phyloP scores from a whole-genome alignment of 331 rosid genomes.

The Rhamnella rubrinervis region DNA sequence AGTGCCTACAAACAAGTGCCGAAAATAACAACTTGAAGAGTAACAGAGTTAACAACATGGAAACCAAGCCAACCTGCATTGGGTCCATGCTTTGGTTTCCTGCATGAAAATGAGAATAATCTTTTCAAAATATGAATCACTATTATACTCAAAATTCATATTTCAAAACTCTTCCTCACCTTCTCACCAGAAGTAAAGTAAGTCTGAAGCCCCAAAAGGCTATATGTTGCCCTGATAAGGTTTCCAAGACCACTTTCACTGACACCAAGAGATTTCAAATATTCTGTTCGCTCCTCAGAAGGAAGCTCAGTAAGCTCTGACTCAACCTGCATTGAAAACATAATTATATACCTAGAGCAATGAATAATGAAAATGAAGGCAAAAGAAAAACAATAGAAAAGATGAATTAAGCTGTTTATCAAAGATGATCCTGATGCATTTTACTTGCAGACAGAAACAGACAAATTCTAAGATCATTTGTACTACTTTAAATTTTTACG shows the following conservation, averaged over 20 bases:
- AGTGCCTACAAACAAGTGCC: too few species aligned
- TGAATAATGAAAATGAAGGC: background rate
- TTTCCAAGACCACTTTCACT: conserved; percentile 93
- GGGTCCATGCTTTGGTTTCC: conserved; percentile 99
- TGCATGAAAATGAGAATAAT: conserved; percentile 36
- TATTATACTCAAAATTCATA: conserved; percentile 6
- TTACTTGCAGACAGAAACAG: conserved; percentile 1
- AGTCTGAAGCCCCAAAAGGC: conserved; percentile 76
- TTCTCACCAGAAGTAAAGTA: conserved; percentile 97
- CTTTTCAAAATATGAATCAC: conserved; percentile 13
- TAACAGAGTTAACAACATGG: background rate
- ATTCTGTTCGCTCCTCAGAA: conserved; percentile 79
- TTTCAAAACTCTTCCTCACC: conserved; percentile 44
- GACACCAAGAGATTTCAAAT: conserved; percentile 86
- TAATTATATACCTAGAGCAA: conserved; percentile 5
- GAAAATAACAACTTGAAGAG: too few species aligned
- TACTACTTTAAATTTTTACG: background rate
- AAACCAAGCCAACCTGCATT: conserved; percentile 65
- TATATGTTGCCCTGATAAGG: conserved; percentile 84
- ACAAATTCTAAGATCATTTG: background rate
- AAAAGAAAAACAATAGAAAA: background rate
- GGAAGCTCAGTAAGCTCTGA: conserved; percentile 90
- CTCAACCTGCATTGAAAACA: conserved; percentile 70
- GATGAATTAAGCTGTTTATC: background rate
- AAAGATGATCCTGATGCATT: background rate